phyloP scores from a whole-genome alignment of 1,284 basidiomycete species.

The Naganishia sp. region DNA sequence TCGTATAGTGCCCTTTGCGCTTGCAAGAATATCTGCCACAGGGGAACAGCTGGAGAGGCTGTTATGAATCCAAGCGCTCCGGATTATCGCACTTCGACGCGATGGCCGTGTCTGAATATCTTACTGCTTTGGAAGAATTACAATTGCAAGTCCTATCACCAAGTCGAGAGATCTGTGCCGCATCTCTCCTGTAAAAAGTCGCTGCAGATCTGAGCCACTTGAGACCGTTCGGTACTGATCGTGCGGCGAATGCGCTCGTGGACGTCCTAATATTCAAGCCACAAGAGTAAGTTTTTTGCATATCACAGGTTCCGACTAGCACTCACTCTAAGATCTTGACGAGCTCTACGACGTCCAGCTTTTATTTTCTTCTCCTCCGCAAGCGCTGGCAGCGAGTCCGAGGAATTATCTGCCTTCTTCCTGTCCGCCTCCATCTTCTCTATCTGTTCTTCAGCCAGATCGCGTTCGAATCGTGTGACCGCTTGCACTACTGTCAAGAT shows the following conservation, averaged over 20 bases:
- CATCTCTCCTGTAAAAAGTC: conserved; percentile 18
- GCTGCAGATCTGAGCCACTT: conserved; percentile 23
- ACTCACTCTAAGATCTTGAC: conserved; percentile 21
- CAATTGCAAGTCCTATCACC: not conserved
- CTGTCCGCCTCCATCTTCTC: conserved; percentile 24
- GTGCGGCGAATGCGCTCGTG: conserved; percentile 22
- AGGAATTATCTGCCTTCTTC: conserved; percentile 20
- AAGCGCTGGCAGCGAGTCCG: conserved; percentile 9
- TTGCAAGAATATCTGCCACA: no score
- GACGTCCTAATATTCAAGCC: conserved; percentile 4
- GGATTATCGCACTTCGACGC: no score
- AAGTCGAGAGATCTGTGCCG: conserved; percentile 18
- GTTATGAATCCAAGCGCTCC: no score
- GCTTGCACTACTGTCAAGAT: conserved; percentile 24
- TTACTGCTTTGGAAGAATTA: no score
- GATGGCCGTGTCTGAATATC: no score
- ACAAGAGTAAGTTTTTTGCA: not conserved
- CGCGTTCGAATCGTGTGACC: conserved; percentile 11
- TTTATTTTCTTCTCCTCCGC: conserved; percentile 21
- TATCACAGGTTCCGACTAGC: not conserved
- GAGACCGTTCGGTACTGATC: conserved; percentile 11
- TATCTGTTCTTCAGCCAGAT: conserved; percentile 20
- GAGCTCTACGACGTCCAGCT: conserved; percentile 21
- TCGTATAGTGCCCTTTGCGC: no score
- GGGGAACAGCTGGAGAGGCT: no score